Evolutionary conservation across 352 stramenopile genomes (phyloP), one percentile per base, ranked within the genome.

Genomic region (Stephanocyclus meneghinianus): DNA sequence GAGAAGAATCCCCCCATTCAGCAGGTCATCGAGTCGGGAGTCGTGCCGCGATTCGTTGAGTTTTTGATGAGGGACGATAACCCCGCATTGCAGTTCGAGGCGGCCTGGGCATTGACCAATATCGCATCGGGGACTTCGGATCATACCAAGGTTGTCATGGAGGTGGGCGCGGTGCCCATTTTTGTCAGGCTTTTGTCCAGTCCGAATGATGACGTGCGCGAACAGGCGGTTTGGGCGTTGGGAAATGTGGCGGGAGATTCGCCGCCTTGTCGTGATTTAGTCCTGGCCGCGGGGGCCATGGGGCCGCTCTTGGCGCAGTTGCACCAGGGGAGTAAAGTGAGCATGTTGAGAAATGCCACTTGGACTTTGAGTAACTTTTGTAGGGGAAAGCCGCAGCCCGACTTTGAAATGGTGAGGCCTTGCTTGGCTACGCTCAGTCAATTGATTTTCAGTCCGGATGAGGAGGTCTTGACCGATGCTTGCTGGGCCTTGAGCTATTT

Each of bases 361-460:
- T 99, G 97, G 97, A 98, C 97, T 30, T 91, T 99, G 26, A 98
- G 94, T 16, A 99, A 99, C 89, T 99, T 99, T 78, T 99, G 97
- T 86, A 92, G 97, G 70, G 94, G 95, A 9, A 97, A 97, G 87
- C 94, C 94, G 21, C 94, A 98, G 86, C 97, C 97, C 18, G 90
- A 98, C 60, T 99, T 99, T 87, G 91, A 96, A 29, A 91, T 97
- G 32, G 97, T 99, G 32, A 86, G 92, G 53, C 94, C 95, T 21
- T 95, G 96, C 10, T 89, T 99, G n/a, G 92, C 95, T 9, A 98
- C 96, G 48, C 89, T 99, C 35, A 93, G 95, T 0, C 94, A 99
- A 76, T 91, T 99, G 15, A 98, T 99, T 72, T 98, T 98, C 82
- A 96, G 91, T 32, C 91, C 97, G 30, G 96, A 99, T 83, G 96